phyloP scores from a whole-genome alignment of 768 basidiomycete species.

The Guyanaporus albipodus region DNA sequence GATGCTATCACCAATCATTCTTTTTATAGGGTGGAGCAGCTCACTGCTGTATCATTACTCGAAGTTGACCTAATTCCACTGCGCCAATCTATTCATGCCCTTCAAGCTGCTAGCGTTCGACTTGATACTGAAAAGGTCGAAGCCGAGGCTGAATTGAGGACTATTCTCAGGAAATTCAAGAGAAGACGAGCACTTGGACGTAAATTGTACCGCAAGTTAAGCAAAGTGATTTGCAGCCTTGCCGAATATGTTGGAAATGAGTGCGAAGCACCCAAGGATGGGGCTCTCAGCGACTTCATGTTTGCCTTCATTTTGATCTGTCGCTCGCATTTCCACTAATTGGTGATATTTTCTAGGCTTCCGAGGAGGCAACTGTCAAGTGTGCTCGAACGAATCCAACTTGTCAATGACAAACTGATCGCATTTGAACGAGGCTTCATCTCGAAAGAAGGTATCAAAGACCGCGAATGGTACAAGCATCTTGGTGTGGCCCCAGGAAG shows the following conservation, averaged over 20 bases:
- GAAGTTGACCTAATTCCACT: constrained; percentile 49
- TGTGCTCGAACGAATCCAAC: constrained; percentile 55
- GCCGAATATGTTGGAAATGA: constrained; percentile 31
- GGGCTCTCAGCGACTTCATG: constrained; percentile 3
- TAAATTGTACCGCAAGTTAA: constrained; percentile 12
- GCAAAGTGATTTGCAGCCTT: constrained; percentile 33
- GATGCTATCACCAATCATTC: constrained; percentile 10
- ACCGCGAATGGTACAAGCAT: constrained; percentile 86
- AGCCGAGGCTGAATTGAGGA: constrained; percentile 50
- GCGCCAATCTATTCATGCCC: constrained; percentile 41
- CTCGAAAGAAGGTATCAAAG: constrained; percentile 71
- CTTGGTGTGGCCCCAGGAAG: constrained; percentile 89
- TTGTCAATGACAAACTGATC: constrained; percentile 64
- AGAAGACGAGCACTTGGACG: constrained; percentile 24
- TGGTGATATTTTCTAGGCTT: constrained; percentile 12
- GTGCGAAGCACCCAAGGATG: constrained; percentile 11
- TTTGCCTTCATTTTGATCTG: constrained; percentile 5
- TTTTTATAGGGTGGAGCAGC: constrained; percentile 28
- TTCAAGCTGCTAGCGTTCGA: constrained; percentile 49
- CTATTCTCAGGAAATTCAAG: constrained; percentile 38
- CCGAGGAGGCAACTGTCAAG: constrained; percentile 40
- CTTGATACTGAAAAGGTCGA: constrained; percentile 57
- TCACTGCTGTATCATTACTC: constrained; percentile 29
- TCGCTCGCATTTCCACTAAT: background rate
- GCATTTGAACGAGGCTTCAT: constrained; percentile 82